Conservation (phyloP, 768 basidiomycete genomes). For the Suillus ampliporus region DNA sequence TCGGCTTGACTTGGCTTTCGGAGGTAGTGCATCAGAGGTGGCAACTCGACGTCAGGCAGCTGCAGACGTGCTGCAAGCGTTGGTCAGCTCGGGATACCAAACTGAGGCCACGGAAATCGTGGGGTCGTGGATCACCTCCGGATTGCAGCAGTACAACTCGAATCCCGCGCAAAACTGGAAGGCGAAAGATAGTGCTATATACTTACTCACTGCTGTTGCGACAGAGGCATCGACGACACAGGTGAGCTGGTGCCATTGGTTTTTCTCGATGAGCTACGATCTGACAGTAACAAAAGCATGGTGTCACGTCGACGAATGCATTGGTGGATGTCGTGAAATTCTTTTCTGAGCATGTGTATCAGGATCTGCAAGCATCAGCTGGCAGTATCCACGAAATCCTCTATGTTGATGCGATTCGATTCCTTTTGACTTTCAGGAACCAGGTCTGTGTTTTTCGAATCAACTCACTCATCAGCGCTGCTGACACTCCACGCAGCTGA, state of each 20-base stretch:
- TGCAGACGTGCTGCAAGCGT: slow-evolving; percentile 91
- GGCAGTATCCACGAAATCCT: slow-evolving; percentile 85
- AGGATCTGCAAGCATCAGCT: slow-evolving; percentile 76
- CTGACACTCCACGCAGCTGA: slow-evolving; percentile 58
- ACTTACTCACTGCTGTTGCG: slow-evolving; percentile 92
- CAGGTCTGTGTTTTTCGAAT: slow-evolving; percentile 58
- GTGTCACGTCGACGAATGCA: slow-evolving; percentile 91
- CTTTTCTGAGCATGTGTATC: slow-evolving; percentile 90
- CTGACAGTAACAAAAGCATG: slow-evolving; percentile 57
- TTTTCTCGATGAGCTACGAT: slow-evolving; percentile 7
- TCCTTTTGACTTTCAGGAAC: slow-evolving; percentile 93
- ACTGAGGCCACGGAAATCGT: slow-evolving; percentile 87
- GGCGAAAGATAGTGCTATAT: slow-evolving; percentile 92
- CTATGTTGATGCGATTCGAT: slow-evolving; percentile 96
- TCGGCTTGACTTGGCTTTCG: slow-evolving; percentile 77
- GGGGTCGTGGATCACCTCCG: slow-evolving; percentile 80
- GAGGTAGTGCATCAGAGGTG: slow-evolving; percentile 59
- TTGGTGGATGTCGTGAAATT: slow-evolving; percentile 95
- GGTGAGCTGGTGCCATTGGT: slow-evolving; percentile 46
- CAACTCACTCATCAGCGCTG: neutral
- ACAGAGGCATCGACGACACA: slow-evolving; percentile 86
- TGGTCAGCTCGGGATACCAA: slow-evolving; percentile 84
- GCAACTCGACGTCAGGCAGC: slow-evolving; percentile 92
- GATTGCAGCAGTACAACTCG: slow-evolving; percentile 69
- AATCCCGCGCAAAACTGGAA: slow-evolving; percentile 78